Evolutionary conservation across 768 basidiomycete species (phyloP).

Genomic region (Lentinula sp.): DNA sequence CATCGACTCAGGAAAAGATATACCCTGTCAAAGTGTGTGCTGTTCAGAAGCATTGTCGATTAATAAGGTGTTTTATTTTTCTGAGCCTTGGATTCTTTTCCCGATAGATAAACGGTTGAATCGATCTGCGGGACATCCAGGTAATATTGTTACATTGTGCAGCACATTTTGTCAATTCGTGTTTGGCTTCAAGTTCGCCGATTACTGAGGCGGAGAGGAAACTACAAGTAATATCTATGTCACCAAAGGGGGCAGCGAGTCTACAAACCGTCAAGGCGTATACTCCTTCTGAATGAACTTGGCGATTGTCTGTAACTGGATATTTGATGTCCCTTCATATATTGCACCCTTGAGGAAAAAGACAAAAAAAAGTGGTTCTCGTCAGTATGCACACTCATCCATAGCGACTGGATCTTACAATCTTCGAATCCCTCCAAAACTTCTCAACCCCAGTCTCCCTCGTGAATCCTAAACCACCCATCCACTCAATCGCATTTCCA

Average conservation of each 20-base stretch:
- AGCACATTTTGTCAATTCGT: too few relatives aligned
- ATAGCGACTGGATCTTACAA: slow-evolving; percentile 44
- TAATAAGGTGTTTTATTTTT: too few relatives aligned
- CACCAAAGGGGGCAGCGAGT: too few relatives aligned
- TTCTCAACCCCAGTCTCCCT: slow-evolving; percentile 95
- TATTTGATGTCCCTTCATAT: slow-evolving; percentile 96
- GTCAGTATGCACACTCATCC: not conserved
- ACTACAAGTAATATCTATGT: too few relatives aligned
- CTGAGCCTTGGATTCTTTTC: too few relatives aligned
- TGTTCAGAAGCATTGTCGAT: too few relatives aligned
- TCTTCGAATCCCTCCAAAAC: slow-evolving; percentile 95
- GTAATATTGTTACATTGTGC: too few relatives aligned
- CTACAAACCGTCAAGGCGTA: not conserved
- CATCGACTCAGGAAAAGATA: too few relatives aligned
- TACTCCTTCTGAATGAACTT: slow-evolving; percentile 86
- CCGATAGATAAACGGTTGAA: too few relatives aligned
- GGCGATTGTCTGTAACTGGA: slow-evolving; percentile 94
- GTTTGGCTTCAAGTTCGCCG: not conserved
- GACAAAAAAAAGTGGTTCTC: not conserved
- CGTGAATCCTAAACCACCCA: slow-evolving; percentile 89
- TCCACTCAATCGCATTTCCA: slow-evolving; percentile 93
- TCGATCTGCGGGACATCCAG: too few relatives aligned
- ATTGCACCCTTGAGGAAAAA: slow-evolving; percentile 62
- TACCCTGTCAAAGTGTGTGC: too few relatives aligned
- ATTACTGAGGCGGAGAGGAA: too few relatives aligned